Evolutionary conservation across 1,284 basidiomycete species (phyloP), one percentile per base, ranked within the genome.

Genomic region (Omphalotus olearius): DNA sequence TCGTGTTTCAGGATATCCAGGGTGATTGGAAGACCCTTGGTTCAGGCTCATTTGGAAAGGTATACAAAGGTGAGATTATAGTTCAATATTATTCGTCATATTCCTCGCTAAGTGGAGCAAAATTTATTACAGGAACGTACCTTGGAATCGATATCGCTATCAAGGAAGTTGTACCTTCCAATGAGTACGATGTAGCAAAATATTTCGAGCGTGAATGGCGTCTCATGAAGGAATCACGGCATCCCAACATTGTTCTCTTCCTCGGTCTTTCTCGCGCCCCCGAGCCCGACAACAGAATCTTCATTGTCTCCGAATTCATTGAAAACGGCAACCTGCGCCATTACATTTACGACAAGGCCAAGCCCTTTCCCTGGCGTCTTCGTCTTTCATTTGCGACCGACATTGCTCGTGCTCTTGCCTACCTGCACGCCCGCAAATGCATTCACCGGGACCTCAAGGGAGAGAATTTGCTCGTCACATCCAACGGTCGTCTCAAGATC

Each of bases 191-290:
- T 62, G 91, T 98, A 23, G 82, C 88, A 62, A 99, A 99, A 71
- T 98, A 98, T 73, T 97, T 98, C 69, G 93, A 96, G 64, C 82
- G 96, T 33, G 96, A 99, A 76, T 97, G 94, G 88, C 82, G 92
- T 26, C 81, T 98, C 40, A 95, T 98, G 92, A 93, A 93, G 66
- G 89, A 92, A 68, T 82, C 84, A 20, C 78, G 94, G 45, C 92
- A 96, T 69, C 93, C 93, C 13, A 96, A 97, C 65, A 93, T 96
- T 59, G 92, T 95, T 36, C 83, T 94, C 47, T 98, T 95, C 71
- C 86, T 98, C 45, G 96, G 96, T 13, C 82, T 99, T 51, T 93
- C 89, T 47, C 86, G 88, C 44, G 91, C 91, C 3, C 92, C 94
- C 11, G 76, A 80, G 0, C 84, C 85, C 0, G 90, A 94, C 62